Conservation (phyloP, 2,329 filamentous ascomycete species). For the Aureobasidium sp. region DNA sequence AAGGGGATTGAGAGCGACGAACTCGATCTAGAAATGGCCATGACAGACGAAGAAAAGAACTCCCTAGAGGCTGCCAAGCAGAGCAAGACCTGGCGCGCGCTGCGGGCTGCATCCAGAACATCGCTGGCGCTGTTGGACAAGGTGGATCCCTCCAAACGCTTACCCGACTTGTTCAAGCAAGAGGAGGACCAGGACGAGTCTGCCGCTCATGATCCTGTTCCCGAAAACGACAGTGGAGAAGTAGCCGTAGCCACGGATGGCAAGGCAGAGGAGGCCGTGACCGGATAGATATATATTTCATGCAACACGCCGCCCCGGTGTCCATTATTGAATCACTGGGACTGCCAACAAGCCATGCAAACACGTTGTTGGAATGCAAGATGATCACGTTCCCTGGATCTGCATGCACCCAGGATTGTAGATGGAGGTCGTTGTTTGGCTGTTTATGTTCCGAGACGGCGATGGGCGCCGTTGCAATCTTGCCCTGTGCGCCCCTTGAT, state of each 20-base stretch:
- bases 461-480: conserved; percentile 8
- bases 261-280: conserved; percentile 12
- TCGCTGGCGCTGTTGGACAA: conserved; percentile 76
- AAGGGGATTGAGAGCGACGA: conserved; percentile 70
- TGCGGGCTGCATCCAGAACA: conserved; percentile 69
- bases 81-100: conserved; percentile 83
- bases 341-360: not conserved
- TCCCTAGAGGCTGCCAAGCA: conserved; percentile 63
- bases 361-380: conserved; percentile 13
- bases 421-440: conserved; percentile 11
- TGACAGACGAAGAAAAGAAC: conserved; percentile 54
- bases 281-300: conserved; percentile 7
- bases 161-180: conserved; percentile 44
- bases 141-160: conserved; percentile 73
- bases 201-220: conserved; percentile 1
- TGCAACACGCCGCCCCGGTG: conserved; percentile 2
- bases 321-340: not conserved
- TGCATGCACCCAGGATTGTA: conserved; percentile 10
- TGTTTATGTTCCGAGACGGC: conserved; percentile 9
- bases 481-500: conserved; percentile 13
- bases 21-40: conserved; percentile 78
- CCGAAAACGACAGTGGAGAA: conserved; percentile 13
- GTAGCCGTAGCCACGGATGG: conserved; percentile 14
- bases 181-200: conserved; percentile 21
- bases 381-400: conserved; percentile 9